These are phyloP conservation scores for Dioscorea zingiberensis DNA, from an alignment of 106 monocot genomes.

Conservation along the genomic window DNA sequence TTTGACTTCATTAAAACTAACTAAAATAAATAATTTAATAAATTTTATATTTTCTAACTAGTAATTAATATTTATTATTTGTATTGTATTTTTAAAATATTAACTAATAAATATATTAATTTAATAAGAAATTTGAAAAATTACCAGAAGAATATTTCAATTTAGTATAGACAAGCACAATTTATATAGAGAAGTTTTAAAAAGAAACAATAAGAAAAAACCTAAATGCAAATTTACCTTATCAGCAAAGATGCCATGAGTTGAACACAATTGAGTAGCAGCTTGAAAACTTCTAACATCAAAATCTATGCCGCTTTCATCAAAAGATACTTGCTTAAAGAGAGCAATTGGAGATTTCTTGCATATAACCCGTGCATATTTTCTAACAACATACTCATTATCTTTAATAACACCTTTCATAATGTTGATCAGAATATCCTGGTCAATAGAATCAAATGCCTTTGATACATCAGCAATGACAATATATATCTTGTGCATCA, in stretches of 20 bases:
- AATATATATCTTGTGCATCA: slow-evolving; percentile 53
- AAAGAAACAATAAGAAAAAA: no score
- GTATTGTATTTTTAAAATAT: no score
- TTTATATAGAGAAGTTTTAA: no score
- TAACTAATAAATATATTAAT: no score
- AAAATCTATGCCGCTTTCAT: slow-evolving; percentile 13
- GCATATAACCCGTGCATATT: slow-evolving; percentile 37
- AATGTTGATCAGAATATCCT: slow-evolving; percentile 53
- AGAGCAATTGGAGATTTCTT: slow-evolving; percentile 21
- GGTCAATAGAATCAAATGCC: slow-evolving; percentile 88
- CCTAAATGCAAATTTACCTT: slow-evolving; percentile 35
- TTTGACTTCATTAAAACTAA: no score
- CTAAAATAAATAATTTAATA: no score
- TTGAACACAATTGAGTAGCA: slow-evolving; percentile 28
- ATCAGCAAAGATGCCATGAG: slow-evolving; percentile 46
- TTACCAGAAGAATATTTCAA: no score
- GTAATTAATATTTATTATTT: no score
- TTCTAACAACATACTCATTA: slow-evolving; percentile 46
- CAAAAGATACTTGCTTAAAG: slow-evolving; percentile 19
- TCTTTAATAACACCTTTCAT: slow-evolving; percentile 44
- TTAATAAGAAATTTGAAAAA: no score
- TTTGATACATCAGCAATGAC: slow-evolving; percentile 88
- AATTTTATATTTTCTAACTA: no score
- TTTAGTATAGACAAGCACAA: no score
- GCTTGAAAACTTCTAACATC: slow-evolving; percentile 10